Percentiles rank a stretch among this genome's conserved stretches.
Conservation (phyloP, 176 grass and related monocot species). For the Oryza officinalis region DNA sequence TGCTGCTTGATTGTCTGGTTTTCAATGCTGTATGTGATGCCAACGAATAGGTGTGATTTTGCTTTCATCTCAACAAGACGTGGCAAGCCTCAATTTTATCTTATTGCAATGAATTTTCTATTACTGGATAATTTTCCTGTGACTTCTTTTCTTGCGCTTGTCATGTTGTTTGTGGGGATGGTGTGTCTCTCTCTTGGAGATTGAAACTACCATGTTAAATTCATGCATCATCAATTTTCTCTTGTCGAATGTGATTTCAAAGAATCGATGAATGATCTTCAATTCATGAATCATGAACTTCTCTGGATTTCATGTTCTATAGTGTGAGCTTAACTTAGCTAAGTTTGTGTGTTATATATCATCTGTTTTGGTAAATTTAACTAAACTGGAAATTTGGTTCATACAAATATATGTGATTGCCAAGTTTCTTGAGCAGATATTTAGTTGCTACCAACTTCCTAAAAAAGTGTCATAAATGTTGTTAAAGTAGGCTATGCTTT, state of each 20-base stretch:
- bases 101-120: neutral
- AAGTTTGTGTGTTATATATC: neutral
- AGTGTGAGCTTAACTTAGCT: neutral
- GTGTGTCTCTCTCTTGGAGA: neutral
- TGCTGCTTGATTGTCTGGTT: neutral
- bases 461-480: neutral
- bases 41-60: neutral
- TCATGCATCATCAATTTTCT: neutral
- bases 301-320: neutral
- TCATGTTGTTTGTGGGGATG: neutral
- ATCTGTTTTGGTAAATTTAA: neutral
- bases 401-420: neutral
- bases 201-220: neutral
- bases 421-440: neutral
- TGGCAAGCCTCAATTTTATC: neutral
- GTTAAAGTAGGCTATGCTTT: neutral
- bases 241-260: neutral
- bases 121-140: neutral
- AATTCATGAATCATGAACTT: neutral
- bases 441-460: neutral
- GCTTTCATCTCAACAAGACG: neutral
- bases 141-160: neutral
- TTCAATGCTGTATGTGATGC: neutral
- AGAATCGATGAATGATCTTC: neutral
- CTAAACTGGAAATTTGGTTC: neutral